Conservation (phyloP, 2,329 filamentous ascomycete species). For the Botrytis galanthina region DNA sequence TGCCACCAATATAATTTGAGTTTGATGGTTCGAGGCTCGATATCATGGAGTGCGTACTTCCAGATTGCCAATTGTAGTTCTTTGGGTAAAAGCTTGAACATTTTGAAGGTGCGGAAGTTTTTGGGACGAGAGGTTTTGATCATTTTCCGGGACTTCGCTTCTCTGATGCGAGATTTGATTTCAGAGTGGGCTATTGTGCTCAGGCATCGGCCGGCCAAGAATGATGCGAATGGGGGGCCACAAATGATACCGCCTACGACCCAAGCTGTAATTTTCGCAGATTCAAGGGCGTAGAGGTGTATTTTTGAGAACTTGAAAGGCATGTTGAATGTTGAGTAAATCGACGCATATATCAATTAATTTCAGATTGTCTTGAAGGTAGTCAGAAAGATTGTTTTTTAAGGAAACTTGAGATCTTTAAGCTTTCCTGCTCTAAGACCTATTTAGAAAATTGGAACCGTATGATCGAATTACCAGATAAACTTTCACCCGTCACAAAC, state of each 20-base stretch:
- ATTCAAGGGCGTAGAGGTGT: background rate
- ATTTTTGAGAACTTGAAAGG: too few species aligned
- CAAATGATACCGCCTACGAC: background rate
- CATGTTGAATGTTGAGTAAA: background rate
- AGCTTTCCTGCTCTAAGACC: background rate
- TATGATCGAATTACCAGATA: background rate
- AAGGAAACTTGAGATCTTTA: background rate
- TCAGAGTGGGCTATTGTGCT: background rate
- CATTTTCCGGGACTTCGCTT: background rate
- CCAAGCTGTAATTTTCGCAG: background rate
- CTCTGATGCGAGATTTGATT: background rate
- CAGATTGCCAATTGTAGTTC: background rate
- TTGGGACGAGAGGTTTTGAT: background rate
- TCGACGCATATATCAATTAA: background rate
- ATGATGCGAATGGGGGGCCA: fast-evolving
- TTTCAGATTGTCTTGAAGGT: background rate
- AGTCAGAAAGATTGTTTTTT: too few species aligned
- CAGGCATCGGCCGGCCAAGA: fast-evolving
- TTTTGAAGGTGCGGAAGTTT: background rate
- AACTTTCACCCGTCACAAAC: background rate
- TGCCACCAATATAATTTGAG: background rate
- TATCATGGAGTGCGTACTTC: background rate
- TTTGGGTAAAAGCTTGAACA: background rate
- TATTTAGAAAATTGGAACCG: too few species aligned
- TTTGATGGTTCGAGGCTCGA: background rate